Evolutionary conservation across 257 asterid species (phyloP), one percentile per base, ranked within the genome.

Genomic region (Verbena officinalis): DNA sequence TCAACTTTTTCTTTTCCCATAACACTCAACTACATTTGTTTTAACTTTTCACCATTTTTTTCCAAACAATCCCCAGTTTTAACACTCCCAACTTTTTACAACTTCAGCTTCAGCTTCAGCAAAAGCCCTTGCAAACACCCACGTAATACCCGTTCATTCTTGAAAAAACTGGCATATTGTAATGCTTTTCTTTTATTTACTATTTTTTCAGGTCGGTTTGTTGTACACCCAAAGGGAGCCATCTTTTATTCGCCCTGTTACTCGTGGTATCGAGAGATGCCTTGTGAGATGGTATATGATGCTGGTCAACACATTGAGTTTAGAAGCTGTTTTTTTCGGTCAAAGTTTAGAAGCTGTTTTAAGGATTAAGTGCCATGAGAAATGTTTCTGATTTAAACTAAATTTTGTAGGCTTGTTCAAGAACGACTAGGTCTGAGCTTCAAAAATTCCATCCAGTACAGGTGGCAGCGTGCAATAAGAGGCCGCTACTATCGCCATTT

Each of bases 401-500:
- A 65, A 43, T 80, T 55, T 34, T 80, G 75, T 87, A 92, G 98
- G 99, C 90, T 90, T 73, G 96, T 90, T 66, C 95, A 93, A 73
- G 88, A 87, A 80, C 79, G 69, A 68, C 59, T 90, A 75, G 70
- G 72, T 52, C 80, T 88, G 72, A 50, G 78, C 75, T 65, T 67
- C 30, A 80, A 69, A 48, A 73, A 59, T 55, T 81, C 86, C 59
- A 15, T 84, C 34, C 83, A 60, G 74, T 88, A 50, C 73, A 65
- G 51, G 21, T 93, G 95, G 96, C 99, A 93, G 71, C 83, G 95
- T 22, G 14, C 64, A 42, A 62, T 88, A 54, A 85, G 99, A 59
- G 99, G 99, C 20, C 96, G 99, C 60, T 87, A 86, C 77, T 90
- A 93, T 79, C 91, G 97, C 40, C 99, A 93, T 82, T 76, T 90